Evolutionary conservation across 192 early-diverging fungal genomes (phyloP), one percentile per base, ranked within the genome.

Genomic region (Geranomyces michiganensis): DNA sequence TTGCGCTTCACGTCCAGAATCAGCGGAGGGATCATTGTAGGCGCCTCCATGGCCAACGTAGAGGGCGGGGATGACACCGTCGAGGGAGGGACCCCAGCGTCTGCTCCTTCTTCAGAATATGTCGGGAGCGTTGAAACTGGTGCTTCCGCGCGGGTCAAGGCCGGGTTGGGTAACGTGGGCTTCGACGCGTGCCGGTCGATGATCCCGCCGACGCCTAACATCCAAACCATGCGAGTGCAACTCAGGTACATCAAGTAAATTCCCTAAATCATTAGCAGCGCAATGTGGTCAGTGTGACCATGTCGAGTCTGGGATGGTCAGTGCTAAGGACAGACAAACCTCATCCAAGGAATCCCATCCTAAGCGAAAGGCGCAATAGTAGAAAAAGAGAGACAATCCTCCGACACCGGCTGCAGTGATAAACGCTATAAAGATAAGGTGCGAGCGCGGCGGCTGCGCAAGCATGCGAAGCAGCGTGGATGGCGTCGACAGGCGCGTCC

Each of bases 311-410:
- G 36, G 3, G 36, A 41, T 7, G 36, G 5, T 10, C 36, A 41
- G 3, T 41, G 36, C 36, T 3, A 41, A 10, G 36, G n/a, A n/a
- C 10, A 10, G 10, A 41, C 36, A 41, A 3, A 41, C 36, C 36
- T 76, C 72, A 45, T 79, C 77, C 43, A 74, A 78, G 15, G 72
- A 61, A 36, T 84, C 78, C 83, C 83, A 84, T 5, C 79, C 79
- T 47, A 84, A 78, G 15, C 31, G n/a, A 43, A 66, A 72, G 10
- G 75, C 41, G 9, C 69, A 62, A 59, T 81, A 84, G 49, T 68
- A 70, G 65, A 79, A 84, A 33, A 84, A 84, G n/a, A 77, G 56
- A 14, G 62, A 13, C 19, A 69, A 21, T 15, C 62, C 65, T 6
- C 73, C 77, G 19, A 74, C 59, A 7, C 56, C 59, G 27, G 68